These are phyloP conservation scores for Auriscalpium vulgare DNA, from an alignment of 768 basidiomycete species.

Conservation along the genomic window DNA sequence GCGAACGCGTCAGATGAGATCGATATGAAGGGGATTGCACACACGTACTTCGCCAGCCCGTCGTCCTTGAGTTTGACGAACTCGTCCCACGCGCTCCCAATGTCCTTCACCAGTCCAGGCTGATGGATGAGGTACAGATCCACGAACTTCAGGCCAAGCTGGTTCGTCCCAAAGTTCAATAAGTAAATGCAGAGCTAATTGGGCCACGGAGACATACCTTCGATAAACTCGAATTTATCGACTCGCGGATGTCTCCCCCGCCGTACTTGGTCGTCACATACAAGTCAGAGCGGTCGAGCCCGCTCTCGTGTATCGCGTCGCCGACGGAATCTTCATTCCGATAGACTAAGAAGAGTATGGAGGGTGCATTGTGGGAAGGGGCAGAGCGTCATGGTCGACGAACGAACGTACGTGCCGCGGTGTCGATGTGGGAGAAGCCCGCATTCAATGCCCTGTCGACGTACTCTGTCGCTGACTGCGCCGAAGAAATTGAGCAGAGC, in stretches of 20 bases:
- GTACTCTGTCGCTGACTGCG: background rate
- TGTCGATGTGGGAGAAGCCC: background rate
- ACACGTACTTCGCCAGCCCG: constrained; percentile 17
- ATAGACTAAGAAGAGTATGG: constrained; percentile 1
- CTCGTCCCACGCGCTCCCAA: constrained; percentile 39
- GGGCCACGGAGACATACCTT: constrained; percentile 26
- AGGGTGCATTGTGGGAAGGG: background rate
- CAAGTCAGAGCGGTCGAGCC: constrained; percentile 15
- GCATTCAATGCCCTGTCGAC: background rate
- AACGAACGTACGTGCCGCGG: background rate
- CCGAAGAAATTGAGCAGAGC: background rate
- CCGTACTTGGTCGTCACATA: constrained; percentile 35
- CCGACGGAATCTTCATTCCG: constrained; percentile 1
- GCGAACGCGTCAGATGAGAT: background rate
- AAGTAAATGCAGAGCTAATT: background rate
- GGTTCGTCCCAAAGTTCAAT: too few species aligned
- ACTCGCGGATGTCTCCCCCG: constrained; percentile 25
- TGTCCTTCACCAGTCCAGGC: constrained; percentile 26
- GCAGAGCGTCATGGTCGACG: too few species aligned
- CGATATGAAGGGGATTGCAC: background rate
- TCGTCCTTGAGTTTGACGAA: constrained; percentile 41
- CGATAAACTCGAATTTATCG: constrained; percentile 32
- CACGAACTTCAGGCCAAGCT: constrained; percentile 48
- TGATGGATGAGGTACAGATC: constrained; percentile 58
- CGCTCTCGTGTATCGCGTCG: background rate